These are phyloP conservation scores for Rubus parviflorus DNA, from an alignment of 306 rosid species.

Conservation along the genomic window DNA sequence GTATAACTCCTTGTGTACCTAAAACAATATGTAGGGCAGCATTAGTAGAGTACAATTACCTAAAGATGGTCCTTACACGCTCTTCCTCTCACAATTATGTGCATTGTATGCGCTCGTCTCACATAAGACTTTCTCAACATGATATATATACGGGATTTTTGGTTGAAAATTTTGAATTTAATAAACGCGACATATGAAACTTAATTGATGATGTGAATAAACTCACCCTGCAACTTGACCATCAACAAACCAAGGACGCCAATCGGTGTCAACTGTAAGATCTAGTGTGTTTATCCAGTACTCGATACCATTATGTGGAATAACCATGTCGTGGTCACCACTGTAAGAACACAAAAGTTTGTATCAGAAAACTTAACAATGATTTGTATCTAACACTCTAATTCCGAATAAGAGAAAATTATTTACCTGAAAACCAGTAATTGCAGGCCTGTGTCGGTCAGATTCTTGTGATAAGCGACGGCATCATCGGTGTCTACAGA, in stretches of 20 bases:
- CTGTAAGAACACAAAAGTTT: neutral
- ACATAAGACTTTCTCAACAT: neutral
- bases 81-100: neutral
- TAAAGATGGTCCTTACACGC: neutral
- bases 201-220: neutral
- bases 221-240: constrained; percentile 36
- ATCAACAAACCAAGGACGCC: constrained; percentile 47
- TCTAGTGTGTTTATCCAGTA: constrained; percentile 35
- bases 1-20: constrained; percentile 26
- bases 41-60: neutral
- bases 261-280: constrained; percentile 19
- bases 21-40: neutral
- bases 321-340: constrained; percentile 36
- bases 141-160: neutral
- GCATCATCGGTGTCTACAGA: constrained; percentile 12
- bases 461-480: constrained; percentile 20
- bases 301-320: constrained; percentile 22
- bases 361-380: neutral
- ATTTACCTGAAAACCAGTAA: constrained; percentile 24
- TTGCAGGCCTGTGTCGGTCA: constrained; percentile 20
- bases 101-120: neutral
- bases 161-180: neutral
- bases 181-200: neutral
- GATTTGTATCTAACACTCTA: neutral
- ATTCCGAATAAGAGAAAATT: neutral